Base-by-base conservation (phyloP, 495 filamentous ascomycete species). In the Penicillium crystallinum region DNA sequence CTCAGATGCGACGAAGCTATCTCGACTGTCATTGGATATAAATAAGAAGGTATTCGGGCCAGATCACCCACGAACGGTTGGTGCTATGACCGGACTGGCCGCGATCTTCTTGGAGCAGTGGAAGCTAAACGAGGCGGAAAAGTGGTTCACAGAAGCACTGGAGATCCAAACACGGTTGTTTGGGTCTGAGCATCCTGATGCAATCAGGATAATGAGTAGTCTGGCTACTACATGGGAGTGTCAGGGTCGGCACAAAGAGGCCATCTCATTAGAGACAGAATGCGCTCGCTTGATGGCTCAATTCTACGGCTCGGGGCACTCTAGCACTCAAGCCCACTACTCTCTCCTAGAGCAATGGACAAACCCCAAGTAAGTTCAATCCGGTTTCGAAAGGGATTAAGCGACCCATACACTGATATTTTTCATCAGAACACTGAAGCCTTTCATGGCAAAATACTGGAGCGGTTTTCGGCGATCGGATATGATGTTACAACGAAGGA, bases 121-220 rank as follows among this genome's bases (percentile, higher is more conserved):
- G 52, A 36, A n/a, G 3, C 21, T 53, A 8, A 49, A 54, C 37
- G 41, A 59, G 7, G 50, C 59, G 1, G 53, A 55, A 6, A 15
- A 19, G 0, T 18, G 58, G 6, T 37, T 15, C 0, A 12, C 10
- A 1, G 49, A 53, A 12, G 29, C 19, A 1, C 2, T 56, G 0
- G 41, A 44, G 18, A 46, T 17, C 15, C 3, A 11, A 0, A 34
- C 41, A 37, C 39, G 42, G 8, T 6, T 41, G 1, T 34, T 23
- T 49, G 59, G 56, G 6, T 38, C 23, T n/a, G 46, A 52, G 9
- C 41, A 54, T 22, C 52, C 53, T 0, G 2, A 8, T 1, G 40
- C 42, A 0, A 10, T 55, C 1, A 12, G 0, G 0, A 38, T 15
- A 2, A 46, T 53, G 50, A 0, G 1, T 0, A 15, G 0, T 6